Evolutionary conservation across 306 rosid genomes (phyloP), one percentile per base, ranked within the genome.

Genomic region (Chamaecrista fasciculata): DNA sequence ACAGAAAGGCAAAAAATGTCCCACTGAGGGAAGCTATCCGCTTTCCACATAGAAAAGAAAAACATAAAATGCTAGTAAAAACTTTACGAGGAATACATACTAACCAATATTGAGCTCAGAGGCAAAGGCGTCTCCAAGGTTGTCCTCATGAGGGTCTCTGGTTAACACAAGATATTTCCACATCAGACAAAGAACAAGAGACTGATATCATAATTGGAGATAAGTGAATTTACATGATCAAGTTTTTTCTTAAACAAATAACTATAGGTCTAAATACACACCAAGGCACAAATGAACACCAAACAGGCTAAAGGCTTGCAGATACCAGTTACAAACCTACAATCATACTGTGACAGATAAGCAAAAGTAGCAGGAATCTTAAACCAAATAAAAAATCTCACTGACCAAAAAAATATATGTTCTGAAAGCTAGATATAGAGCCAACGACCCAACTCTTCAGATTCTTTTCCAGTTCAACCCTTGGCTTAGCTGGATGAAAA

Each of bases 321-420:
- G 63, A 37, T 36, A 24, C 18, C 4, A 14, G 12, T 57, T 24
- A 23, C 70, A 21, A 51, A 42, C 60, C 51, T 58, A 24, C 70
- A 21, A 51, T 52, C 60, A 62, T 58, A 24, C 26, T 14, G 37
- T 9, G 23, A 37, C 29, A 58, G 8, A 23, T 31, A 53, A 52
- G 4, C 9, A 65, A 43, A 71, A 31, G 21, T n/a, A 20, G 26
- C 18, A 61, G 36, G 29, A 73, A 61, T 44, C 61, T 67, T 11
- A 66, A 43, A 51, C 5, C 19, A 43, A 42, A 64, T 21, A 18
- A 24, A 1, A 52, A 66, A 56, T 1, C 48, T 67, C 44, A 84
- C 96, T 85, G 43, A 91, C 96, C 98, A 31, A 74, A 83, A 80
- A 87, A 82, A 78, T 80, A 62, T 31, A 71, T 59, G 76, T 80